These are phyloP conservation scores for Turritis glabra DNA, from an alignment of 345 rosid genomes.

Conservation along the genomic window DNA sequence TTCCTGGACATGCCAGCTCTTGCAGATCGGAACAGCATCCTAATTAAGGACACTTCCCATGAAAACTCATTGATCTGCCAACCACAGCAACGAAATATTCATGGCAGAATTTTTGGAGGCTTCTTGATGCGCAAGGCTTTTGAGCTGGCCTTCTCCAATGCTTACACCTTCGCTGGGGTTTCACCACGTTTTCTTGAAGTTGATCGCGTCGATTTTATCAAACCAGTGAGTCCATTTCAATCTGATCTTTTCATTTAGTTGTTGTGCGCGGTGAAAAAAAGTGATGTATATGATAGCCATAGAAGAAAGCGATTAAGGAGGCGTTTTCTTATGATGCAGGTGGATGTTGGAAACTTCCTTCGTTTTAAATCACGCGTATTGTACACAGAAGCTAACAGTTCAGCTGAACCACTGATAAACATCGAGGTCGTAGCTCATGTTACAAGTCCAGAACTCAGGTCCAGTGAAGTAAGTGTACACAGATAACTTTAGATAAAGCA, in stretches of 20 bases:
- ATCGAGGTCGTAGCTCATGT: slow-evolving; percentile 85
- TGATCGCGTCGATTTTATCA: slow-evolving; percentile 84
- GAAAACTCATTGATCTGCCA: slow-evolving; percentile 81
- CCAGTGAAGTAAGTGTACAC: slow-evolving; percentile 59
- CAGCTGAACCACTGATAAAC: slow-evolving; percentile 61
- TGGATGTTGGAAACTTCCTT: slow-evolving; percentile 85
- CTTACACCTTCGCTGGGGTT: slow-evolving; percentile 84
- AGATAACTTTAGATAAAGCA: not conserved
- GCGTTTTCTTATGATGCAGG: slow-evolving; percentile 46
- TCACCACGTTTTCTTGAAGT: slow-evolving; percentile 81
- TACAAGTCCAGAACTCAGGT: slow-evolving; percentile 71
- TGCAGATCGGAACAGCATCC: slow-evolving; percentile 88
- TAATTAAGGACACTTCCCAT: slow-evolving; percentile 61
- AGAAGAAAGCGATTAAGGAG: not conserved
- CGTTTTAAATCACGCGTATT: slow-evolving; percentile 80
- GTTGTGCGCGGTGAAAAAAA: not conserved
- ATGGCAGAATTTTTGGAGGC: slow-evolving; percentile 89
- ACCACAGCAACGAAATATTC: slow-evolving; percentile 84
- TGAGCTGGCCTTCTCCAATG: slow-evolving; percentile 78
- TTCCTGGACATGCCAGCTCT: slow-evolving; percentile 92
- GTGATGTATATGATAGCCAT: not conserved
- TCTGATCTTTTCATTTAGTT: not conserved
- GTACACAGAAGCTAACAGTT: slow-evolving; percentile 62
- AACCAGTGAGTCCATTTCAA: slow-evolving; percentile 60
- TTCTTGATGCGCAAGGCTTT: slow-evolving; percentile 87